Base-by-base conservation (phyloP, 2,329 filamentous ascomycete species). In the Xylaria sp. region DNA sequence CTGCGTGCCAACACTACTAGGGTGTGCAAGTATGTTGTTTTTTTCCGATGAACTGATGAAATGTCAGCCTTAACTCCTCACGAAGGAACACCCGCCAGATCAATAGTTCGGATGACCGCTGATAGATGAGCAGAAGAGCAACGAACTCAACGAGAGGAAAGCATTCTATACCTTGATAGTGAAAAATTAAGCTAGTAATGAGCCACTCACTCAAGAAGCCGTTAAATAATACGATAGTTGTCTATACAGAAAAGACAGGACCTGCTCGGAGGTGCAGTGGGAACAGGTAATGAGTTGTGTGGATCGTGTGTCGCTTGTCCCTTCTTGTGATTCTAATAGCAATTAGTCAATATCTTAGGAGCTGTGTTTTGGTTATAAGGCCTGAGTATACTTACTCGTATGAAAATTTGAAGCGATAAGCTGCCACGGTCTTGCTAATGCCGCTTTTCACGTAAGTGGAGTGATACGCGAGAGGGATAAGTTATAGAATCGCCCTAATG, bases 71-170 rank as follows among this genome's bases (percentile, higher is more conserved):
- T 36, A 21, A 56, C 17, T 45, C 34, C 32, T 30, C 2, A 24
- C 7, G 14, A 32, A n/a, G 47, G 3, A 9, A 24, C 32, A 17
- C 12, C 3, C 14, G 7, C 17, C 5, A 32, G 17, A 53, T 21
- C 4, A 7, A 8, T 53, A 32, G 45, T 54, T 57, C 19, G 63
- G 56, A 45, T 42, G 54, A 55, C 48, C 36, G 65, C 58, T 21
- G 50, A 47, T 48, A 60, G 30, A 55, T 45, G 21, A 39, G 36
- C n/a, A 64, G 59, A 45, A 48, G 65, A 65, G 68, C 51, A 62
- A 69, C 61, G 68, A 70, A 50, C 56, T 57, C 55, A 51, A 50
- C 6, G 12, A 30, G 17, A 6, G 12, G 24, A 12, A 32, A 32
- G 27, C n/a, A 47, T 27, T 48, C 53, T 45, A 27, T 2, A 17